phyloP scores from a whole-genome alignment of 139 green algal species.

The Edaphochlamys debaryana region DNA sequence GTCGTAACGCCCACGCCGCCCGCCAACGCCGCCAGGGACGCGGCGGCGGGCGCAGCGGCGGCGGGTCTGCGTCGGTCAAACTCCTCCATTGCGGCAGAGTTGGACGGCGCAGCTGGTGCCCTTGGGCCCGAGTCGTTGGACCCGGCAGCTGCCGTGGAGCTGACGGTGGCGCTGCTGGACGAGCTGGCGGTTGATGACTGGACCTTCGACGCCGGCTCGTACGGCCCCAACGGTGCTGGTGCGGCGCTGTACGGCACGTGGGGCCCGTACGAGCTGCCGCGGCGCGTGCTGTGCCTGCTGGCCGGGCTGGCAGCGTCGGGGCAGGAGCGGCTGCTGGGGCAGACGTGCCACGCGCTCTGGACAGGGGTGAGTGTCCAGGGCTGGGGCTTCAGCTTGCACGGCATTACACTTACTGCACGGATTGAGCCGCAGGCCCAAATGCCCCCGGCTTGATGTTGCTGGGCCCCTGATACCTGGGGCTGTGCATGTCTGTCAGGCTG shows the following conservation, averaged over 20 bases:
- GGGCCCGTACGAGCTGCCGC: slow-evolving; percentile 11
- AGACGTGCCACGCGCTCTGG: slow-evolving; percentile 1
- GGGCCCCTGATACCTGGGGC: not conserved
- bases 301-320: not conserved
- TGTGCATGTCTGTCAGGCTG: not conserved
- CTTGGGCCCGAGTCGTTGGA: not conserved
- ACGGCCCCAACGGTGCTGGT: not conserved
- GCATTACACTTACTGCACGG: too few species aligned
- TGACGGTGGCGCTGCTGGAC: not conserved
- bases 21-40: not conserved
- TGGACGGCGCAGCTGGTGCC: not conserved
- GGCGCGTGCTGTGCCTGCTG: slow-evolving; percentile 8
- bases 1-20: too few species aligned
- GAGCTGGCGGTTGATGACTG: not conserved
- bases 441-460: not conserved
- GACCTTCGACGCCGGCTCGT: not conserved
- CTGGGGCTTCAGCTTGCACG: too few species aligned
- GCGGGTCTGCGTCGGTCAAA: not conserved
- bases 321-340: slow-evolving; percentile 9
- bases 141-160: not conserved
- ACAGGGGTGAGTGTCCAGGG: not conserved
- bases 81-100: too few species aligned
- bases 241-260: not conserved
- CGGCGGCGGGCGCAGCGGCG: not conserved
- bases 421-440: not conserved